Evolutionary conservation across 1,139 yeast species (phyloP).

Genomic region (Candida sp.): DNA sequence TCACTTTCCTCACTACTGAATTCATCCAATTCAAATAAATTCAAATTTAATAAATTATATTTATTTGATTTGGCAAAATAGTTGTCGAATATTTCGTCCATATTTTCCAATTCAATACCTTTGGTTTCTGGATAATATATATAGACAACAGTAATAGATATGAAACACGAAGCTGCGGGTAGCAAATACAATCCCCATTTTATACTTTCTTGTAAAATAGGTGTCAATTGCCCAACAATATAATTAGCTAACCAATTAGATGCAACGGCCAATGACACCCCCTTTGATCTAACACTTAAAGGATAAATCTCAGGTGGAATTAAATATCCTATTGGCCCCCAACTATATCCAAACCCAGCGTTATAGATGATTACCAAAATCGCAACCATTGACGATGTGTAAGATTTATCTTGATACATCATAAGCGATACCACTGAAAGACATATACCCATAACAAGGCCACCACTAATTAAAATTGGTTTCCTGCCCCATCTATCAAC

Average conservation of each 20-base stretch:
- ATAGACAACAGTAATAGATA: conserved; percentile 52
- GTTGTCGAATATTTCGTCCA: conserved; percentile 78
- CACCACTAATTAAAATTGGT: conserved; percentile 50
- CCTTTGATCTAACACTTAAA: conserved; percentile 51
- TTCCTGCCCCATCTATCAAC: conserved; percentile 55
- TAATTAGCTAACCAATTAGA: conserved; percentile 55
- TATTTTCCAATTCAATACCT: conserved; percentile 84
- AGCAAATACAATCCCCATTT: conserved; percentile 50
- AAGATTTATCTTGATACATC: conserved; percentile 32
- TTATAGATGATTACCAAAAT: conserved; percentile 47
- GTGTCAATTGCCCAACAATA: conserved; percentile 54
- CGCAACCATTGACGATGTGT: conserved; percentile 46
- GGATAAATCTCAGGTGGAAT: conserved; percentile 56
- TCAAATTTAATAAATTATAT: background rate
- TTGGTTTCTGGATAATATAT: conserved; percentile 84
- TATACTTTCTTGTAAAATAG: conserved; percentile 43
- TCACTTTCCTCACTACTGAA: conserved; percentile 12
- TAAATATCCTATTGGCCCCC: conserved; percentile 58
- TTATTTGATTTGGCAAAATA: conserved; percentile 14
- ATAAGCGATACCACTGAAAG: conserved; percentile 37
- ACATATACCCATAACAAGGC: conserved; percentile 44
- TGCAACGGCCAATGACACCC: conserved; percentile 52
- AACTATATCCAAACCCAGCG: conserved; percentile 52
- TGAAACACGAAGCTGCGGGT: conserved; percentile 45
- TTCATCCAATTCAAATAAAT: conserved; percentile 18